Evolutionary conservation across 2,329 filamentous ascomycete species (phyloP).

Genomic region (Apiospora pterosperma): DNA sequence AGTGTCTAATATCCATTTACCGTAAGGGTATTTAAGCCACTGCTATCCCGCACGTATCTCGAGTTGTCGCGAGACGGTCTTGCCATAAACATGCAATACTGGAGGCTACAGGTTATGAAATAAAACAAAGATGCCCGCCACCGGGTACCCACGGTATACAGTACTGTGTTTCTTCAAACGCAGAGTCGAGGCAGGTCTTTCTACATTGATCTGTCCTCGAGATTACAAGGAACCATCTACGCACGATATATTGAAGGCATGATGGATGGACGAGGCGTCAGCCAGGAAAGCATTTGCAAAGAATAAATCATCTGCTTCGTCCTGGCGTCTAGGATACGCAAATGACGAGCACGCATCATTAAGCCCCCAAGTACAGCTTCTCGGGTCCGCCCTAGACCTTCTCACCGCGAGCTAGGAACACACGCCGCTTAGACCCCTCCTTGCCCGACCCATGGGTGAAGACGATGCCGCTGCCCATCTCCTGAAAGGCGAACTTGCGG

Average conservation of each 20-base stretch:
- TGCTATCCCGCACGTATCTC: too few relatives aligned
- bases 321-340: neutral
- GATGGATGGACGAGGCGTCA: neutral
- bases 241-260: neutral
- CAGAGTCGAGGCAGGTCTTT: too few relatives aligned
- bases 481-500: conserved; percentile 53
- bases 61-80: too few relatives aligned
- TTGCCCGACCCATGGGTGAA: conserved; percentile 33
- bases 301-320: too few relatives aligned
- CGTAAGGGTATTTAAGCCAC: too few relatives aligned
- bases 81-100: too few relatives aligned
- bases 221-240: neutral
- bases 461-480: conserved; percentile 47
- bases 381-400: conserved; percentile 23
- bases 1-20: too few relatives aligned
- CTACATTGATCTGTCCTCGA: neutral
- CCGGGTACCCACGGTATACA: too few relatives aligned
- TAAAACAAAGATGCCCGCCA: too few relatives aligned
- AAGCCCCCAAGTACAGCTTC: neutral
- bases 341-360: neutral
- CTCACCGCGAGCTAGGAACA: conserved; percentile 50
- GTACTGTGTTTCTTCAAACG: neutral
- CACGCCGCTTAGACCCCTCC: conserved; percentile 35
- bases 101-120: too few relatives aligned
- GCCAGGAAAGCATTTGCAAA: neutral